Conservation (phyloP, 1,284 basidiomycete genomes). For the Trichosporon sp. region DNA sequence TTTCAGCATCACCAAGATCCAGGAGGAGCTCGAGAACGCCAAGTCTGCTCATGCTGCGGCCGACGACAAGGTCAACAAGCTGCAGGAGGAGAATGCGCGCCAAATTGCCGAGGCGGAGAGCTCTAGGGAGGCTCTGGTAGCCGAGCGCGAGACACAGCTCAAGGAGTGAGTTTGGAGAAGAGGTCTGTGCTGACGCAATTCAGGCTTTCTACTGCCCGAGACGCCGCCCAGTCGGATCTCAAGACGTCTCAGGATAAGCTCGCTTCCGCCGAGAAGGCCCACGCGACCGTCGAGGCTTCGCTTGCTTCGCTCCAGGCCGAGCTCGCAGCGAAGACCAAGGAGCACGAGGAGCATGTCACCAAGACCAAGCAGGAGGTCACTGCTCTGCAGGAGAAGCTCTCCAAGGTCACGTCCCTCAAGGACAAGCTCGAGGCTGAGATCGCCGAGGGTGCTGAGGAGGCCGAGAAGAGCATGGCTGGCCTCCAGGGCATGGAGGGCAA, state of each 20-base stretch:
- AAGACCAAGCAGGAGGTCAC: slow-evolving; percentile 23
- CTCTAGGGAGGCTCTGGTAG: slow-evolving; percentile 17
- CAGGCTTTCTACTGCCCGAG: slow-evolving; percentile 30
- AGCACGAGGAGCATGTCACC: slow-evolving; percentile 26
- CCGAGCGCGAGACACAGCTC: slow-evolving; percentile 29
- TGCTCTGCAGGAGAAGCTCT: slow-evolving; percentile 36
- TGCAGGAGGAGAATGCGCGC: slow-evolving; percentile 24
- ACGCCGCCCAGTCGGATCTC: slow-evolving; percentile 32
- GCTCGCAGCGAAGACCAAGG: slow-evolving; percentile 27
- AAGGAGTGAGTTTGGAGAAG: slow-evolving; percentile 24
- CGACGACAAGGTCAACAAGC: slow-evolving; percentile 28
- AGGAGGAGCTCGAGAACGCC: slow-evolving; percentile 24
- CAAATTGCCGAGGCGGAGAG: slow-evolving; percentile 22
- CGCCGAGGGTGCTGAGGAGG: slow-evolving; percentile 36
- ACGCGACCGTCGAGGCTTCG: slow-evolving; percentile 21
- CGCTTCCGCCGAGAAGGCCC: slow-evolving; percentile 21
- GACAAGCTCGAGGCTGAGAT: slow-evolving; percentile 36
- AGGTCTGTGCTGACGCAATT: not conserved
- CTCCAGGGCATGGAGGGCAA: slow-evolving; percentile 28
- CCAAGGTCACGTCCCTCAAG: slow-evolving; percentile 31
- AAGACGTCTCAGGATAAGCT: slow-evolving; percentile 22
- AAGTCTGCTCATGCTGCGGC: slow-evolving; percentile 22
- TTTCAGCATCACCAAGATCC: slow-evolving; percentile 24
- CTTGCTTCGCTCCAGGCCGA: slow-evolving; percentile 28
- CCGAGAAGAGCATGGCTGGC: slow-evolving; percentile 35